Evolutionary conservation across 1,284 basidiomycete species (phyloP).

Genomic region (Apiotrichum siamense): DNA sequence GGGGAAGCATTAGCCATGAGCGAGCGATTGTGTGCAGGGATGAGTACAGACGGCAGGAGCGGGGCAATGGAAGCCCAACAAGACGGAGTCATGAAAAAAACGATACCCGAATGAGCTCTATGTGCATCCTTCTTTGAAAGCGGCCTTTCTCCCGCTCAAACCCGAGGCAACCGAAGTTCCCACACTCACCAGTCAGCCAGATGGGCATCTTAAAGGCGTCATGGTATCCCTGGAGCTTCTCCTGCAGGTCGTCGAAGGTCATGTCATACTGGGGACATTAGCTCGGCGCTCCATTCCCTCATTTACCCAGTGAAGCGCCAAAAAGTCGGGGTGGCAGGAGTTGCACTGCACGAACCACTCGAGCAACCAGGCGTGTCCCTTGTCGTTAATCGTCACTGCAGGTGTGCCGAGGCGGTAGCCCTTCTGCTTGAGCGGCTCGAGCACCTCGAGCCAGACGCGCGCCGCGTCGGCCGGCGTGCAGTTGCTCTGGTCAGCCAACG

Average conservation of each 20-base stretch:
- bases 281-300: neutral
- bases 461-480: slow-evolving; percentile 26
- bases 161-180: neutral
- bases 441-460: slow-evolving; percentile 17
- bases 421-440: slow-evolving; percentile 31
- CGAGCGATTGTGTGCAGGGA: no score
- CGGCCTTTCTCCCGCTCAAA: no score
- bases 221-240: slow-evolving; percentile 54
- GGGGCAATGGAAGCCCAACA: no score
- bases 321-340: slow-evolving; percentile 50
- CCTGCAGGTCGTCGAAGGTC: slow-evolving; percentile 51
- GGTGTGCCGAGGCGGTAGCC: slow-evolving; percentile 49
- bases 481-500: slow-evolving; percentile 21
- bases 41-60: no score
- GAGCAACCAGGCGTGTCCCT: slow-evolving; percentile 49
- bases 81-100: no score
- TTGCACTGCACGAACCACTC: slow-evolving; percentile 48
- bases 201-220: slow-evolving; percentile 53
- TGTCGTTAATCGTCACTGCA: slow-evolving; percentile 47
- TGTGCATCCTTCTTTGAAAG: no score
- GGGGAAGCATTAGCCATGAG: slow-evolving; percentile 44
- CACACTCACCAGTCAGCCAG: slow-evolving; percentile 54
- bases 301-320: slow-evolving; percentile 47
- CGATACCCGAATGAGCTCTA: no score
- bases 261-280: slow-evolving; percentile 57